Base-by-base conservation (phyloP, 345 rosid species). In the Salix dunnii region DNA sequence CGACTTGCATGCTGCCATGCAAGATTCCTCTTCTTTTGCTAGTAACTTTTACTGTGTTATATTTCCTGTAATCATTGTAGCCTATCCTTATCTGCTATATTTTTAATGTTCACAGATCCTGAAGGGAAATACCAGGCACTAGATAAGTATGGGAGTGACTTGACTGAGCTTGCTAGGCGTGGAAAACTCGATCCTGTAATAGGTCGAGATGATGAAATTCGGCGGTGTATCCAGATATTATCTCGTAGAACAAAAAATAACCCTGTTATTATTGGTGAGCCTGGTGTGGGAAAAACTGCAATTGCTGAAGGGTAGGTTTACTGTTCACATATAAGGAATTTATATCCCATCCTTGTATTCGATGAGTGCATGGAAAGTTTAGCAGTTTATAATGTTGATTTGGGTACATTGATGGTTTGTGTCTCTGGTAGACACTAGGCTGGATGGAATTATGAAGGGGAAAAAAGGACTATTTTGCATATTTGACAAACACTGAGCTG, bases 181-280 rank as follows among this genome's bases (percentile, higher is more conserved):
- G 97, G 99, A 58, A 95, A 93, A 84, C 97, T 95, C 10, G 99
- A 95, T 80, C 97, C 99, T 74, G 99, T 95, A 70, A 91, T 95
- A 46, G 91, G 97, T 25, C 83, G 97, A 40, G 96, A 95, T 82
- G 91, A 95, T 84, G 97, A 96, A 87, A 93, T 96, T 73, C 89
- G 92, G 74, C 85, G 92, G 20, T 89, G 96, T 74, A 93, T 95
- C 76, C 94, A 92, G 78, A 96, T 96, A 71, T 82, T 96, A 68
- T 93, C 90, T 55, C 85, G 99, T 87, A 92, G 98, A 85, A 96
- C 98, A 5, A 93, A 95, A 81, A 95, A 93, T 84, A 95, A 95
- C 84, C 97, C 92, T 71, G 97, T 93, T 36, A 93, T 95, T 71
- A 95, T 95, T 66, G 97, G 97, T 53, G 99, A 94, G 77, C 99